Conservation (phyloP, 1,139 yeast genomes). For the Pichiaceae sp. region DNA sequence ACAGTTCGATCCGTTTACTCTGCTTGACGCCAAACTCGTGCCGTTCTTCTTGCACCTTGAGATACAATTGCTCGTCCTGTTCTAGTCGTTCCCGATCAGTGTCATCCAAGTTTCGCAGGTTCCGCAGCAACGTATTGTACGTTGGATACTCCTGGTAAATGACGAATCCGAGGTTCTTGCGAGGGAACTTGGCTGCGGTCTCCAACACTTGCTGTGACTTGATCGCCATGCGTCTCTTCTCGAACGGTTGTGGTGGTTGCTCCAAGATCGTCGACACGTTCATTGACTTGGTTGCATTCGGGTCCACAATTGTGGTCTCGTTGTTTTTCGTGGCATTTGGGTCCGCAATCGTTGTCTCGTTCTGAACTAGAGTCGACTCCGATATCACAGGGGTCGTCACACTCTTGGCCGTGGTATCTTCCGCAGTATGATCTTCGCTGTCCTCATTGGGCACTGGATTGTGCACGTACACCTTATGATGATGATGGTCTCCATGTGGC, state of each 20-base stretch:
- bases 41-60: constrained; percentile 28
- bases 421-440: background rate
- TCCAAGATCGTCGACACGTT: background rate
- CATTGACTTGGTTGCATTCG: background rate
- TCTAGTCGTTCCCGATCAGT: constrained; percentile 27
- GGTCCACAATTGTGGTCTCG: constrained; percentile 3
- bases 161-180: constrained; percentile 47
- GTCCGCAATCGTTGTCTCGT: constrained; percentile 17
- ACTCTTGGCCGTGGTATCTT: background rate
- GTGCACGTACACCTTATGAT: constrained; percentile 19
- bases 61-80: constrained; percentile 20
- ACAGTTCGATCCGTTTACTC: constrained; percentile 24
- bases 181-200: constrained; percentile 35
- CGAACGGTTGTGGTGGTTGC: constrained; percentile 6
- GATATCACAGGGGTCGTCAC: background rate
- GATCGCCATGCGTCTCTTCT: constrained; percentile 24
- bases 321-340: constrained; percentile 12
- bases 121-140: constrained; percentile 10
- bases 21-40: constrained; percentile 27
- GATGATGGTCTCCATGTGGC: constrained; percentile 20
- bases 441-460: constrained; percentile 7
- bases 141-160: constrained; percentile 34
- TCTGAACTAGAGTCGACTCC: constrained; percentile 11
- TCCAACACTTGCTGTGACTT: constrained; percentile 37
- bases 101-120: constrained; percentile 20